Evolutionary conservation across 208 protist genomes (phyloP).

Genomic region (Trypanosoma avium): DNA sequence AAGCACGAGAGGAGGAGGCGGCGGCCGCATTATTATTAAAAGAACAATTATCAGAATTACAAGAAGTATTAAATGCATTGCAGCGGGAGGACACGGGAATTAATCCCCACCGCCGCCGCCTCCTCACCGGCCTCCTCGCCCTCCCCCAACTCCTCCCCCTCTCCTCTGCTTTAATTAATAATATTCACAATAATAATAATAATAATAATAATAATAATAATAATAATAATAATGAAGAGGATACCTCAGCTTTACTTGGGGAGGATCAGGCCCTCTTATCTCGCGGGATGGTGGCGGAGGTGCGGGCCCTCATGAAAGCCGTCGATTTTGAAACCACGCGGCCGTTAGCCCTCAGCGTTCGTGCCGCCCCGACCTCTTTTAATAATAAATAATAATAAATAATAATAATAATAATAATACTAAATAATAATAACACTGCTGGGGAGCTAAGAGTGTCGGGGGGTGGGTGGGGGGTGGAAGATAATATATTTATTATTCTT

Average conservation of each 20-base stretch:
- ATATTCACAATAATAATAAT: background rate
- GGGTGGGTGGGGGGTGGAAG: no score
- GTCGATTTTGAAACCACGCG: conserved; percentile 29
- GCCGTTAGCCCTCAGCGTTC: conserved; percentile 16
- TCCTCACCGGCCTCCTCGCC: conserved; percentile 2
- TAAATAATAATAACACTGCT: no score
- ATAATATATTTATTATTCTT: background rate
- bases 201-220: no score
- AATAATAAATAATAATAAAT: no score
- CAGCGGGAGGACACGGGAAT: background rate
- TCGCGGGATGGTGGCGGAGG: background rate
- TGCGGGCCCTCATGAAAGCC: conserved; percentile 20
- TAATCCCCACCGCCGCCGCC: background rate
- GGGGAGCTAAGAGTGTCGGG: no score
- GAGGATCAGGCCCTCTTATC: background rate
- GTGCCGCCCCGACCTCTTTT: conserved; percentile 5
- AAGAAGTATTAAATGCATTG: conserved; percentile 3
- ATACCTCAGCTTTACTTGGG: no score
- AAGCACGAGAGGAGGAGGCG: no score
- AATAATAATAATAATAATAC: no score
- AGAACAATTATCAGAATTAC: conserved; percentile 11
- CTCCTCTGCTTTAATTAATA: background rate
- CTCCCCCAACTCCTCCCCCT: conserved; percentile 6
- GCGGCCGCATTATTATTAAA: no score
- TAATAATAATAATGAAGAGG: no score